Percentiles rank a stretch among this genome's conserved stretches.
Evolutionary conservation across 441 rosid species (phyloP).

Genomic region (Corymbia calophylla): DNA sequence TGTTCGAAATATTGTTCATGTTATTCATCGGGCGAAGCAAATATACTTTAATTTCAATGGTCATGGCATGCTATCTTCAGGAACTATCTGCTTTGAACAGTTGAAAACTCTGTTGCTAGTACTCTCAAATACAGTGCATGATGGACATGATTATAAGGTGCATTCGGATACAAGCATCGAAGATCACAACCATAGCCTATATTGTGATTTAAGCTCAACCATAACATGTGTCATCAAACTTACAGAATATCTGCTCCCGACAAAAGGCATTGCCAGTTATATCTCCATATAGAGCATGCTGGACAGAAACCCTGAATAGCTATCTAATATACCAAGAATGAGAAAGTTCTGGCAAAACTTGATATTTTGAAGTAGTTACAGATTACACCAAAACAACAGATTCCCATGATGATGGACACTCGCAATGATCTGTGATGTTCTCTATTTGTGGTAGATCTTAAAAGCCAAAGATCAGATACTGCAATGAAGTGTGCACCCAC

Average conservation of each 20-base stretch:
- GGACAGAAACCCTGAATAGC: background rate
- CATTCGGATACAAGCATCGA: background rate
- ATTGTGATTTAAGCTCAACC: background rate
- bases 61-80: background rate
- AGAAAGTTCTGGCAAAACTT: background rate
- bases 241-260: background rate
- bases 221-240: background rate
- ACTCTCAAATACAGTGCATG: background rate
- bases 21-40: background rate
- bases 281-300: background rate
- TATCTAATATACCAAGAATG: background rate
- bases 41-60: background rate
- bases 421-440: background rate
- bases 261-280: background rate
- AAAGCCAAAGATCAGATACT: background rate
- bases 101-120: background rate
- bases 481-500: background rate
- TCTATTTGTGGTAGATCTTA: background rate
- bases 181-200: background rate
- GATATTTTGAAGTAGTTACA: background rate
- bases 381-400: background rate
- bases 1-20: background rate
- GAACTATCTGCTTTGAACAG: background rate
- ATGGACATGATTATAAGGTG: background rate
- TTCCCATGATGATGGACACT: background rate